Evolutionary conservation across 768 basidiomycete genomes (phyloP).

Genomic region (Boletus vinaceobasis): DNA sequence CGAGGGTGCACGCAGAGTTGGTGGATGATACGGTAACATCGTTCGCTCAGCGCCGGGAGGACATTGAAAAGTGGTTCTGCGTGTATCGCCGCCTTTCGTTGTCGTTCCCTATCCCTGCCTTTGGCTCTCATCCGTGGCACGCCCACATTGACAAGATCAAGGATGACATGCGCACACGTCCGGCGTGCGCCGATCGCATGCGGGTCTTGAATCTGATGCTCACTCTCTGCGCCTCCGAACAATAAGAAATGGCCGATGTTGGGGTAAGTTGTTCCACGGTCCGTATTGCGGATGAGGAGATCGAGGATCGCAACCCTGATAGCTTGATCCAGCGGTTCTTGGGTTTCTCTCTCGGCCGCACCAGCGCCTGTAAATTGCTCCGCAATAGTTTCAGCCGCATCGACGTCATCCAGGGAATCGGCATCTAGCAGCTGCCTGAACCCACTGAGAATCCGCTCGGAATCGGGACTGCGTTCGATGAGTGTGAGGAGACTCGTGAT

Average conservation of each 20-base stretch:
- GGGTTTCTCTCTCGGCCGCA: slow-evolving; percentile 49
- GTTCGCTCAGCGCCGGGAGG: slow-evolving; percentile 79
- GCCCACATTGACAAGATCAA: slow-evolving; percentile 72
- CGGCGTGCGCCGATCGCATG: slow-evolving; percentile 65
- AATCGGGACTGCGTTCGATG: slow-evolving; percentile 77
- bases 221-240: slow-evolving; percentile 60
- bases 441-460: slow-evolving; percentile 79
- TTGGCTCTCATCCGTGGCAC: slow-evolving; percentile 55
- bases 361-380: slow-evolving; percentile 73
- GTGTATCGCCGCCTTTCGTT: slow-evolving; percentile 26
- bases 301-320: slow-evolving; percentile 77
- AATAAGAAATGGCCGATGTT: slow-evolving; percentile 88
- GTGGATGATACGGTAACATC: slow-evolving; percentile 77
- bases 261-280: slow-evolving; percentile 58
- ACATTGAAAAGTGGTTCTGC: slow-evolving; percentile 54
- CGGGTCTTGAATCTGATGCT: slow-evolving; percentile 73
- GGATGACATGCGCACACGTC: slow-evolving; percentile 77
- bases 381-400: slow-evolving; percentile 53
- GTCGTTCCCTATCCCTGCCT: slow-evolving; percentile 36
- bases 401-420: slow-evolving; percentile 61
- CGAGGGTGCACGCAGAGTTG: slow-evolving; percentile 85
- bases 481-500: slow-evolving; percentile 75
- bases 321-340: slow-evolving; percentile 57
- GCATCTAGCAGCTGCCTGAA: slow-evolving; percentile 65
- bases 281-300: slow-evolving; percentile 75